Evolutionary conservation across 1,139 yeast genomes (phyloP).

Genomic region (Yamadazyma trypodendri): DNA sequence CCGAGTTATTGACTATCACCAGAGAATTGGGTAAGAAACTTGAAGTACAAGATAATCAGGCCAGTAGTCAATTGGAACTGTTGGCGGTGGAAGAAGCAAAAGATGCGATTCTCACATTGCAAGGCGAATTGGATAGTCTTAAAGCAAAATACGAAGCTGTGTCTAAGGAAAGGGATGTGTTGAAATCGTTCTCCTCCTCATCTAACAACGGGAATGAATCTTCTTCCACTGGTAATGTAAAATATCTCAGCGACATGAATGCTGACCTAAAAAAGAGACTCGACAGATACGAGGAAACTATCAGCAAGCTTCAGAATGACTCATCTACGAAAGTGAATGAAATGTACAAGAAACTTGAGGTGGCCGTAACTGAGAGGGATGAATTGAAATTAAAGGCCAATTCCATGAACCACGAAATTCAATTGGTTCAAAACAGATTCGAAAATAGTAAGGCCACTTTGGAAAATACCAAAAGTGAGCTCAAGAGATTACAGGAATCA

Average conservation of each 20-base stretch:
- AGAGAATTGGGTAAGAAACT: conserved; percentile 68
- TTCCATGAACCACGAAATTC: conserved; percentile 30
- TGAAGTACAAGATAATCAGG: conserved; percentile 52
- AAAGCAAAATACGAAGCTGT: conserved; percentile 53
- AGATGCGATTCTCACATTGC: conserved; percentile 67
- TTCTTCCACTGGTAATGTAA: conserved; percentile 17
- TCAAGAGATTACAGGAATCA: conserved; percentile 48
- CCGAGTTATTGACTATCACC: conserved; percentile 63
- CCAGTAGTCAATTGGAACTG: conserved; percentile 46
- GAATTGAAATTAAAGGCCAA: conserved; percentile 32
- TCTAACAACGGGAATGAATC: conserved; percentile 5
- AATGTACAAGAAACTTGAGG: conserved; percentile 29
- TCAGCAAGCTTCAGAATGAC: conserved; percentile 32
- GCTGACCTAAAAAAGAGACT: conserved; percentile 29
- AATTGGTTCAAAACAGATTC: conserved; percentile 35
- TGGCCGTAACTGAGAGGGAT: conserved; percentile 25
- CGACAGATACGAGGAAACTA: conserved; percentile 26
- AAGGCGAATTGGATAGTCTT: conserved; percentile 56
- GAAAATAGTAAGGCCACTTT: conserved; percentile 33
- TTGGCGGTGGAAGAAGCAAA: conserved; percentile 71
- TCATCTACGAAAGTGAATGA: conserved; percentile 23
- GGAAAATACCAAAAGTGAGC: conserved; percentile 45
- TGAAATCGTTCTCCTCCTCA: conserved; percentile 40
- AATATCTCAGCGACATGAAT: conserved; percentile 28
- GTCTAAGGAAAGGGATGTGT: conserved; percentile 64